Evolutionary conservation across 2,329 filamentous ascomycete genomes (phyloP).

Genomic region (Arthroderma sp.): DNA sequence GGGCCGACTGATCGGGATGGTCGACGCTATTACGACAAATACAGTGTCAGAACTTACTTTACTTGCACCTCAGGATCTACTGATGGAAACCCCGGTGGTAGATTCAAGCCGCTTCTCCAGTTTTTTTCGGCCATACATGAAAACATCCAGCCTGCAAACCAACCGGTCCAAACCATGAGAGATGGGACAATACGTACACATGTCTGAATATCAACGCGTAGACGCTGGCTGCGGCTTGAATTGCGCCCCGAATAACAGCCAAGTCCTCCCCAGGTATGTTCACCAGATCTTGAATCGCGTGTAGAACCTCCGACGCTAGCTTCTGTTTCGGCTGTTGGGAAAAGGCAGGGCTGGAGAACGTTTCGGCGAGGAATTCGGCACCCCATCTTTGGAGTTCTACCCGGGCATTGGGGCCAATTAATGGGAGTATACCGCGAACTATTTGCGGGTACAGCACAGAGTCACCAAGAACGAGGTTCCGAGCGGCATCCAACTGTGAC

Average conservation of each 20-base stretch:
- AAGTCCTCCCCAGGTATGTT: conserved; percentile 63
- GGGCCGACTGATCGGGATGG: conserved; percentile 64
- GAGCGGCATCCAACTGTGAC: conserved; percentile 76
- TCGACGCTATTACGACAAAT: conserved; percentile 51
- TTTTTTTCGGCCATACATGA: background rate
- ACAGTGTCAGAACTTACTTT: conserved; percentile 6
- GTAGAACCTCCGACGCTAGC: conserved; percentile 62
- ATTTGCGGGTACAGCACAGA: conserved; percentile 82
- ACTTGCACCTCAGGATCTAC: background rate
- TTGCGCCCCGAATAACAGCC: conserved; percentile 68
- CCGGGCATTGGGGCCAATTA: conserved; percentile 61
- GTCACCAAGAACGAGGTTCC: conserved; percentile 77
- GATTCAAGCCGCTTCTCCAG: background rate
- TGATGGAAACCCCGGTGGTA: background rate
- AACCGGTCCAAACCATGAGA: background rate
- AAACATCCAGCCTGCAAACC: background rate
- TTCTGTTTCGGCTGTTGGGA: conserved; percentile 65
- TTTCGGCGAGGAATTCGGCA: conserved; percentile 87
- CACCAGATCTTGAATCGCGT: conserved; percentile 57
- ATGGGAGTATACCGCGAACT: conserved; percentile 81
- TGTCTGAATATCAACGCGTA: conserved; percentile 86
- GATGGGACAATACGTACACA: conserved; percentile 56
- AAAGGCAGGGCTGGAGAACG: conserved; percentile 83
- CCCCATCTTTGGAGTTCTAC: conserved; percentile 90
- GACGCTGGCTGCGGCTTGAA: conserved; percentile 81